Evolutionary conservation across 495 filamentous ascomycete genomes (phyloP), one percentile per base, ranked within the genome.

Genomic region (Hypoxylon cercidicola): DNA sequence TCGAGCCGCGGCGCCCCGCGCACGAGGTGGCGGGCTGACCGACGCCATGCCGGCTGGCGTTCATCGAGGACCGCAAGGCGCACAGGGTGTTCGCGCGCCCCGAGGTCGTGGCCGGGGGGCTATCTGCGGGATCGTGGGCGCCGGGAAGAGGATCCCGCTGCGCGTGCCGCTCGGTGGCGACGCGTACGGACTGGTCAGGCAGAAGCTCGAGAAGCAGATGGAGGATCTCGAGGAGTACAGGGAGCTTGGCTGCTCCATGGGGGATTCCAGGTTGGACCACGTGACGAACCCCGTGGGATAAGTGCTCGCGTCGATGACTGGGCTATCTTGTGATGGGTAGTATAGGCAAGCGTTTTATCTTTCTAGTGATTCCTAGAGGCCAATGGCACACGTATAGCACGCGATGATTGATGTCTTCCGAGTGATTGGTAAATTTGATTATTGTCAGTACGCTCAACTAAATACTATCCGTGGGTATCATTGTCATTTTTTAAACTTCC

Each of bases 121-220:
- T 0, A 68, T 85, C 23, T 80, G 71, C 21, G 52, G 39, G 19
- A 57, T 81, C 23, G 76, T 81, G 12, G 71, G 59, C 41, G 48
- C 66, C 0, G 75, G 71, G 12, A 55, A 72, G 53, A 53, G 62
- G 10, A 75, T 84, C 5, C 81, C 81, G 23, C 65, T 84, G n/a
- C 50, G 78, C 4, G 54, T 82, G 34, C 78, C 81, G 37, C 66
- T 84, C 1, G 82, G 83, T 6, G 66, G 53, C 23, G 79, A 80
- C 49, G 60, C 75, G 35, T 82, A 75, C 71, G 72, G 55, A 1
- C 23, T 79, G 45, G 40, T 77, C 11, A 74, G 73, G 71, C 43
- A 16, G 50, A 77, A 78, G 59, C 46, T 75, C 10, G 76, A 79
- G 61, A 66, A 41, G 16, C 51, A 68, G 3, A 67, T 68, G 53